Evolutionary conservation across 1,139 yeast genomes (phyloP).

Genomic region (Blastobotrys serpentis): DNA sequence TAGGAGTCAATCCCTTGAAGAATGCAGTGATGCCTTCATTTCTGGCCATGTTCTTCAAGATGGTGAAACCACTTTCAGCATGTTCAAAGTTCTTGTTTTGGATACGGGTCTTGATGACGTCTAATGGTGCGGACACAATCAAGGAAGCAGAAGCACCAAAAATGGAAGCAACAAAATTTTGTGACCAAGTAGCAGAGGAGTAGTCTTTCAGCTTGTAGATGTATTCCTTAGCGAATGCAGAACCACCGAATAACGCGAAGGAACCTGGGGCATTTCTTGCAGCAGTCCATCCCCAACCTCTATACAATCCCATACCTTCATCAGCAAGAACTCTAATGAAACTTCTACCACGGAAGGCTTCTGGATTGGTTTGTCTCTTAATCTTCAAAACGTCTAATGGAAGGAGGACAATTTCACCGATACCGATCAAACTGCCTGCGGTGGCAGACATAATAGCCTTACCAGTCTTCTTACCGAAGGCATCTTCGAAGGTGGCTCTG

Average conservation of each 20-base stretch:
- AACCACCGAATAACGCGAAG: constrained; percentile 96
- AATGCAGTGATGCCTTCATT: constrained; percentile 81
- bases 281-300: constrained; percentile 99
- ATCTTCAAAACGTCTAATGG: constrained; percentile 96
- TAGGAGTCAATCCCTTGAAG: constrained; percentile 96
- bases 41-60: constrained; percentile 86
- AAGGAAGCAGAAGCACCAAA: constrained; percentile 97
- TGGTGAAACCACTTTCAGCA: constrained; percentile 90
- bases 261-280: constrained; percentile 99
- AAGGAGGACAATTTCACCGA: constrained; percentile 92
- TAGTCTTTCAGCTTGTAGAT: constrained; percentile 83
- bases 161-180: constrained; percentile 93
- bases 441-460: constrained; percentile 95
- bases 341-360: constrained; percentile 96
- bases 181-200: constrained; percentile 88
- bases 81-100: constrained; percentile 95
- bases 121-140: constrained; percentile 96
- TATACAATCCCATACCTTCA: constrained; percentile 89
- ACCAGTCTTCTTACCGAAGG: constrained; percentile 92
- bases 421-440: constrained; percentile 96
- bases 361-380: constrained; percentile 99
- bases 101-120: constrained; percentile 96
- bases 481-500: constrained; percentile 63
- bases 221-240: constrained; percentile 97
- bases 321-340: constrained; percentile 79